Evolutionary conservation across 768 basidiomycete species (phyloP).

Genomic region (Termitomyces sp.): DNA sequence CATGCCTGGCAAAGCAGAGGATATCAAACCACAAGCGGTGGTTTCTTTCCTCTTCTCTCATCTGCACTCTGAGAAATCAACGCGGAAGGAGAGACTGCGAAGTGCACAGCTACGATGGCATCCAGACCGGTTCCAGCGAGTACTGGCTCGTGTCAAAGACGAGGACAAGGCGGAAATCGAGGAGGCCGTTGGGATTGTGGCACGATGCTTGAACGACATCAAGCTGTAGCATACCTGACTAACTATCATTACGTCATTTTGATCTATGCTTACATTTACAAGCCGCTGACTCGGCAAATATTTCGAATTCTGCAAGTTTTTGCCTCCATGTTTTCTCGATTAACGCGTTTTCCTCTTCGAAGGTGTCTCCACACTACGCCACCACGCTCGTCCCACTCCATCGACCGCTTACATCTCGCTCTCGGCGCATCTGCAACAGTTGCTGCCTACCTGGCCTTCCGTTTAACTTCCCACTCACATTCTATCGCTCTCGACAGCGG

Average conservation of each 20-base stretch:
- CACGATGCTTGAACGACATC: constrained; percentile 61
- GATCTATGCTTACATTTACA: neutral
- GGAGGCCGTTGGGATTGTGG: constrained; percentile 59
- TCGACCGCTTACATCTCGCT: constrained; percentile 25
- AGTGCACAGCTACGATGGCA: constrained; percentile 73
- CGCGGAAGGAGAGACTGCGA: constrained; percentile 62
- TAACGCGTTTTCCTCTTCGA: constrained; percentile 47
- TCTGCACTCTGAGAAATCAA: constrained; percentile 51
- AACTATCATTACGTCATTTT: neutral
- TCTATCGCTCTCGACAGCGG: constrained; percentile 44
- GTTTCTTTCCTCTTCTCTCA: constrained; percentile 57
- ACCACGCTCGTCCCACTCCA: constrained; percentile 16
- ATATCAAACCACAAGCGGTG: constrained; percentile 52
- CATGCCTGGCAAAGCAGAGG: constrained; percentile 35
- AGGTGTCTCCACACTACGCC: constrained; percentile 44
- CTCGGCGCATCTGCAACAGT: constrained; percentile 39
- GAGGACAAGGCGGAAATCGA: constrained; percentile 50
- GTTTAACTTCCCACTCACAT: constrained; percentile 28
- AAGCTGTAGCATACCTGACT: constrained; percentile 28
- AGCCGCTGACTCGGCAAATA: neutral
- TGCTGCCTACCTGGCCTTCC: constrained; percentile 44
- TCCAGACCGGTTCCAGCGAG: constrained; percentile 66
- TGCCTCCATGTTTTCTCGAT: constrained; percentile 46
- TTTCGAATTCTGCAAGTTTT: constrained; percentile 1
- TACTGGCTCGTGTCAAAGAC: constrained; percentile 45